Base-by-base conservation (phyloP, 2,329 filamentous ascomycete species). In the Colletotrichum sp. region DNA sequence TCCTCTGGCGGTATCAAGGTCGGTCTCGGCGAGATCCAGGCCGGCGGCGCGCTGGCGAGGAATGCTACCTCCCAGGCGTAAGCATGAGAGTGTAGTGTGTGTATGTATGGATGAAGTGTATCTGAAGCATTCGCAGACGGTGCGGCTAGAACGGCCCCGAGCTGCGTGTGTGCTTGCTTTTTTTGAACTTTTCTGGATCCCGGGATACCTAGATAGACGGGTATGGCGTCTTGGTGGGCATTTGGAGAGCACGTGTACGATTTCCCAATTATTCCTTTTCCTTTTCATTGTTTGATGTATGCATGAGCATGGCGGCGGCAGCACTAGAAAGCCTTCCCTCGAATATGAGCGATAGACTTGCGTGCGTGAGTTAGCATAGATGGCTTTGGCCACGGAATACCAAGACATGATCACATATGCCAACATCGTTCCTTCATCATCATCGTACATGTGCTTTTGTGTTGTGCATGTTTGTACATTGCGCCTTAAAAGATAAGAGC, bases 191-290 rank as follows among this genome's bases (percentile, higher is more conserved):
- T 30, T 36, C 24, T 28, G 55, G 43, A 34, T 68, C 10, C 67
- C 13, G 21, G 30, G 30, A 68, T 75, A 75, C 72, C 63, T 72
- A 72, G 39, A 75, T 72, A 75, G 72, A 75, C 52, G 69, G 68
- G 52, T 75, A 75, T 72, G 72, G 72, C 72, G 72, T 72, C 64
- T 63, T 63, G 60, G 68, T 34, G 30, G 39, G 52, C 61, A 71
- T 74, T 74, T 30, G 63, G 66, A 64, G 59, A 60, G 67, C 61
- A 75, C 52, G 39, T 75, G 72, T 72, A 75, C 72, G 68, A 72
- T 75, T 75, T 72, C 30, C 24, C 63, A n/a, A 21, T 24, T 59
- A 12, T 39, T 59, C 21, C 9, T 21, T 16, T 16, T 7, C 24
- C 68, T n/a, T 72, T 21, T 68, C 30, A 60, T 26, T 21, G 52